Conservation (phyloP, 2,329 filamentous ascomycete species). For the Fusarium sacchari region DNA sequence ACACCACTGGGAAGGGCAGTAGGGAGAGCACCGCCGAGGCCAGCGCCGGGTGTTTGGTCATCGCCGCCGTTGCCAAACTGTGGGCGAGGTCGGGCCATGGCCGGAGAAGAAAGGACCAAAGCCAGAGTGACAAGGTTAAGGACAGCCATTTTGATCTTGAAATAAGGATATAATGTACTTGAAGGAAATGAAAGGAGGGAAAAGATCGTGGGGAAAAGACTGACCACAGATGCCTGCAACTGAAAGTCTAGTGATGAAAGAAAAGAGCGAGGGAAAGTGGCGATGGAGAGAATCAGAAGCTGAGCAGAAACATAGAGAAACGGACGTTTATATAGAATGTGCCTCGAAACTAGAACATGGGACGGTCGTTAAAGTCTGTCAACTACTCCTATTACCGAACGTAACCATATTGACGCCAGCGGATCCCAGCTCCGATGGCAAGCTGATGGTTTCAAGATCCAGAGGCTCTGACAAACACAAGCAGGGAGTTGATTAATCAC, state of each 20-base stretch:
- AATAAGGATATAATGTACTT: conserved; percentile 10
- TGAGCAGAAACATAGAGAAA: conserved; percentile 8
- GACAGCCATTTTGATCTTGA: conserved; percentile 39
- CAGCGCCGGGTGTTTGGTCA: conserved; percentile 23
- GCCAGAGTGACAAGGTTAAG: conserved; percentile 42
- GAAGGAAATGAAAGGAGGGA: conserved; percentile 15
- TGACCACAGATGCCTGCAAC: conserved; percentile 45
- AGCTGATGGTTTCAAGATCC: conserved; percentile 39
- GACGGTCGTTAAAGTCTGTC: conserved; percentile 11
- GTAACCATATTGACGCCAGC: conserved; percentile 22
- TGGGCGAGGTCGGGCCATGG: conserved; percentile 32
- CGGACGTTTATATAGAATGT: conserved; percentile 34
- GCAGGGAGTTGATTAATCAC: conserved; percentile 18
- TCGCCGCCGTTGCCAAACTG: conserved; percentile 18
- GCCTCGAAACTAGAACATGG: not conserved
- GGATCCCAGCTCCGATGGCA: conserved; percentile 29
- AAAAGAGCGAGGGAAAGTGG: conserved; percentile 35
- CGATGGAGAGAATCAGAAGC: conserved; percentile 35
- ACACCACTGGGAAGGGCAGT: conserved; percentile 18
- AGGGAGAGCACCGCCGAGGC: conserved; percentile 14
- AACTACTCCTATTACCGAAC: conserved; percentile 15
- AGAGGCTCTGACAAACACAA: conserved; percentile 27
- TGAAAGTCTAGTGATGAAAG: conserved; percentile 39
- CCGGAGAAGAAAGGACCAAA: conserved; percentile 40
- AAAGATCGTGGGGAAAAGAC: conserved; percentile 34